Percentiles rank a stretch among this genome's conserved stretches.
Conservation (phyloP, 2,329 filamentous ascomycete species). For the Metarhizium guizhouense region DNA sequence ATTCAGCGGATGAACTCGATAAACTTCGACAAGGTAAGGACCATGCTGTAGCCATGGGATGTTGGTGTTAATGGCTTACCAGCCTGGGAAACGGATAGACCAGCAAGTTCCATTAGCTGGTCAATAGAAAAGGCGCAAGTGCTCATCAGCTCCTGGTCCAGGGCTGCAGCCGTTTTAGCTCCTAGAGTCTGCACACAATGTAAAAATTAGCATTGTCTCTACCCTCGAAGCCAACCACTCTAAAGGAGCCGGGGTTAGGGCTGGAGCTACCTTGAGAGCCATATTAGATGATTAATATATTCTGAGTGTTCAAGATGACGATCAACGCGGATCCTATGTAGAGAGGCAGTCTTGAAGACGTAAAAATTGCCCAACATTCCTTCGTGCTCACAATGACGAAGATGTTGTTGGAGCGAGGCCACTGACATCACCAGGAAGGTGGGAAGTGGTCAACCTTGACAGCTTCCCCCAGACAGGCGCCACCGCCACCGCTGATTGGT, state of each 20-base stretch:
- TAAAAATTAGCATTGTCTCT: background rate
- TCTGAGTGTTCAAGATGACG: background rate
- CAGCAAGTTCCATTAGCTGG: conserved; percentile 94
- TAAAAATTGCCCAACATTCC: background rate
- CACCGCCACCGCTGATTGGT: conserved; percentile 9
- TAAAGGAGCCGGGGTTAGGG: background rate
- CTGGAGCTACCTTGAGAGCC: background rate
- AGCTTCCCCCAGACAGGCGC: background rate
- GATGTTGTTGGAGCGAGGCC: background rate
- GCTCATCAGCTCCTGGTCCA: conserved; percentile 93
- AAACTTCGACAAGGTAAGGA: conserved; percentile 45
- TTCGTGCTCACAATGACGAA: background rate
- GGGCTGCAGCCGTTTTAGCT: conserved; percentile 75
- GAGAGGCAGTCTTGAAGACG: background rate
- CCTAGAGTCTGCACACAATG: conserved; percentile 60
- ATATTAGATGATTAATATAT: background rate
- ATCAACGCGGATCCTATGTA: background rate
- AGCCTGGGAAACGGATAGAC: conserved; percentile 85
- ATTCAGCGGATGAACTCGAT: conserved; percentile 67
- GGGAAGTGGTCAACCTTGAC: background rate
- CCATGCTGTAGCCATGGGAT: background rate
- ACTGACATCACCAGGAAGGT: conserved; percentile 7
- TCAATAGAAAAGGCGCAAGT: conserved; percentile 83
- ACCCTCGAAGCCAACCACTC: background rate
- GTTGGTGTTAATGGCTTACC: conserved; percentile 36